Evolutionary conservation across 805 yeast species (phyloP), one percentile per base, ranked within the genome.

Genomic region (Ogataea henricii): DNA sequence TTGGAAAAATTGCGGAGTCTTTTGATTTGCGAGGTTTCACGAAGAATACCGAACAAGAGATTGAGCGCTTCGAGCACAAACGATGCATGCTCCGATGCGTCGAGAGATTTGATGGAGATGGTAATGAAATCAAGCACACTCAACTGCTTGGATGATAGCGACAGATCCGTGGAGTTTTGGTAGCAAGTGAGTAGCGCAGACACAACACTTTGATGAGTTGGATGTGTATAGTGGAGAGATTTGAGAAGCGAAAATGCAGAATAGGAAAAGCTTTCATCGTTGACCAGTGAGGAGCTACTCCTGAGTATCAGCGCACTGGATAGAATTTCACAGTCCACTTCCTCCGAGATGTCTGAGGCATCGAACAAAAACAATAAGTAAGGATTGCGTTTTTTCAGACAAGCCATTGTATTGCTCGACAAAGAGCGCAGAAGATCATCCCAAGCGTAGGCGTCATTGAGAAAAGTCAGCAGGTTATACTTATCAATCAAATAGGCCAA

Each of bases 1-100:
- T 75, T 77, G 3, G 82, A 72, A 3, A 79, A 51, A 54, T 78
- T 78, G 41, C 71, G 64, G 6, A 76, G 58, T 47, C 83, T 59
- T 51, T 73, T 77, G 1, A 46, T 47, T 16, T 62, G 60, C 5
- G 30, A 17, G 6, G 47, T 43, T 38, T 44, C 30, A 68, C 73
- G 39, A 47, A 59, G 26, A 32, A 45, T 16, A 9, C 54, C 17
- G 40, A 38, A 26, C 62, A 68, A 40, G 60, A 34, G 6, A 5
- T 25, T 16, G 21, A 60, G 25, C 8, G 47, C 32, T 6, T 48
- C 36, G 32, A 45, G 34, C 27, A 17, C 38, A 49, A 54, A 46
- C 3, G 17, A 9, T n/a, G 29, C 34, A 23, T 48, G 16, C 17
- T 25, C n/a, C 3, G 17, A 3, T 6, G 54, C 46, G 18, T 44